Evolutionary conservation across 164 flowering plant species (phyloP).

Genomic region (Santalum album): DNA sequence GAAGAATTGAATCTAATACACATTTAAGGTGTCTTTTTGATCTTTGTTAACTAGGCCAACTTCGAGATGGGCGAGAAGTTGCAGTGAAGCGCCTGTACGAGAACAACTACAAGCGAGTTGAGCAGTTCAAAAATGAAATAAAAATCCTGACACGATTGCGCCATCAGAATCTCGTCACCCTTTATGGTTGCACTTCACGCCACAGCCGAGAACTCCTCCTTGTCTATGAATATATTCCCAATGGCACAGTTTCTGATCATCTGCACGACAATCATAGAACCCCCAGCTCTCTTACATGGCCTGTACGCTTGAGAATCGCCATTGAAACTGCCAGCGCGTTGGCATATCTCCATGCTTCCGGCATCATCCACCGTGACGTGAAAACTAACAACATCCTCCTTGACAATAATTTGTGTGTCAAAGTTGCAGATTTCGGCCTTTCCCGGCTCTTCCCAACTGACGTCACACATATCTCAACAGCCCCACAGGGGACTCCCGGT

Average conservation of each 20-base stretch:
- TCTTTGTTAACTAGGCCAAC: neutral
- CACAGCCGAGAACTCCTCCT: conserved; percentile 10
- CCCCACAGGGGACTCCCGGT: conserved; percentile 14
- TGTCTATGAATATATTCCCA: conserved; percentile 9
- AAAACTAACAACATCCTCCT: conserved; percentile 10
- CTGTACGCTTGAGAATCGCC: conserved; percentile 8
- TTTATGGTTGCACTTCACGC: conserved; percentile 12
- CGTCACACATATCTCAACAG: conserved; percentile 10
- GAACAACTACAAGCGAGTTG: conserved; percentile 6
- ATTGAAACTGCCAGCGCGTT: conserved; percentile 7
- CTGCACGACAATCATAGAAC: conserved; percentile 2
- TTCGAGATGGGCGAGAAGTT: conserved; percentile 8
- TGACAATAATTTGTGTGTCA: conserved; percentile 5
- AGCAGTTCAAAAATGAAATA: conserved; percentile 9
- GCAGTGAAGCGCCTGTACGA: conserved; percentile 11
- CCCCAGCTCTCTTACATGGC: conserved; percentile 1
- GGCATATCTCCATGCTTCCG: conserved; percentile 9
- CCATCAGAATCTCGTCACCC: conserved; percentile 8
- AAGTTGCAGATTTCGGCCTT: conserved; percentile 12
- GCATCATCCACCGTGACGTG: conserved; percentile 9
- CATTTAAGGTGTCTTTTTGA: too few relatives aligned
- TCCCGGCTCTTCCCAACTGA: conserved; percentile 10
- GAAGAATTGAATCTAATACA: too few relatives aligned
- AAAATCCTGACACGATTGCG: conserved; percentile 8
- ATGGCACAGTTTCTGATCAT: conserved; percentile 10